Evolutionary conservation across 1,284 basidiomycete species (phyloP).

Genomic region (Moesziomyces aphidis): DNA sequence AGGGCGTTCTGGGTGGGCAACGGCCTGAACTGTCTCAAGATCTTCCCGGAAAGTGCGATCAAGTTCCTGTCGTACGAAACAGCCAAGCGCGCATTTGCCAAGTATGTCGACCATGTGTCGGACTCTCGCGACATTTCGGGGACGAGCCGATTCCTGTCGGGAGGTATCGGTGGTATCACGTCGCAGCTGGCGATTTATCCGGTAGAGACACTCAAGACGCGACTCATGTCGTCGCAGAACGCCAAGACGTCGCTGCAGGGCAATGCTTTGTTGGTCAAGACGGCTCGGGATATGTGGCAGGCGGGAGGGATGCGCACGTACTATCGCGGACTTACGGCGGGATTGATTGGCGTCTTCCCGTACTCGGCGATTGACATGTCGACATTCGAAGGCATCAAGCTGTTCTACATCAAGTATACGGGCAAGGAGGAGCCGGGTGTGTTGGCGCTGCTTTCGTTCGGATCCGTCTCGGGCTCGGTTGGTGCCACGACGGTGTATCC

Average conservation of each 20-base stretch:
- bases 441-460: constrained; percentile 68
- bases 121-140: constrained; percentile 91
- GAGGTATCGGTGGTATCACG: constrained; percentile 92
- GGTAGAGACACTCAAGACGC: constrained; percentile 67
- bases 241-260: constrained; percentile 72
- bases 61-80: constrained; percentile 98
- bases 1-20: constrained; percentile 89
- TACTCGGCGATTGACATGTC: constrained; percentile 70
- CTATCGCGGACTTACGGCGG: constrained; percentile 86
- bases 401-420: constrained; percentile 69
- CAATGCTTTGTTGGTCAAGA: constrained; percentile 75
- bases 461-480: constrained; percentile 68
- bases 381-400: constrained; percentile 70
- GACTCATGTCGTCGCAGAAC: constrained; percentile 79
- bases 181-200: constrained; percentile 79
- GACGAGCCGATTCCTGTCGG: constrained; percentile 90
- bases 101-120: constrained; percentile 89
- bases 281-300: constrained; percentile 76
- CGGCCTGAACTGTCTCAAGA: constrained; percentile 81
- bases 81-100: constrained; percentile 92
- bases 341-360: constrained; percentile 69
- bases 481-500: constrained; percentile 69
- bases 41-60: constrained; percentile 88
- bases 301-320: constrained; percentile 85
- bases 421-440: constrained; percentile 69